These are phyloP conservation scores for Cucumis cinereus DNA, from an alignment of 306 rosid genomes.

Conservation along the genomic window DNA sequence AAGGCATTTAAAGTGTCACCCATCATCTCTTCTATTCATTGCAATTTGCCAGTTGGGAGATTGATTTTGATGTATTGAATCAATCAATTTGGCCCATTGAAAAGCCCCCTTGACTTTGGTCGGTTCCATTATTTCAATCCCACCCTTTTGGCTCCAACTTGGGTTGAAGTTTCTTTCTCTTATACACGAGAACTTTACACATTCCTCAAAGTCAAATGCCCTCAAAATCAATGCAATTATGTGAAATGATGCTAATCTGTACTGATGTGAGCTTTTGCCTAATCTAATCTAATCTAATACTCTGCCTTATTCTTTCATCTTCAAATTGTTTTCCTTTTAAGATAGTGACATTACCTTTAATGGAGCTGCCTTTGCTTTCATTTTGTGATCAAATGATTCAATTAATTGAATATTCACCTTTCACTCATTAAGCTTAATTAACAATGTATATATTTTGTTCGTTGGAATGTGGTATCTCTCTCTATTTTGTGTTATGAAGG, in stretches of 20 bases:
- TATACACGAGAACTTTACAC: neutral
- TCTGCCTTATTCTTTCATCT: neutral
- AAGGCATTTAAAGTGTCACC: conserved; percentile 4
- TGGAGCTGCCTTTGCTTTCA: neutral
- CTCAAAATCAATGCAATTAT: neutral
- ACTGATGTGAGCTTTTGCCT: neutral
- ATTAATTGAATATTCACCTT: neutral
- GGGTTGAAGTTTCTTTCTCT: neutral
- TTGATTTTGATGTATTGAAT: neutral
- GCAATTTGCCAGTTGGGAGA: neutral
- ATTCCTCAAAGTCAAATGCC: conserved; percentile 2
- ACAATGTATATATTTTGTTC: neutral
- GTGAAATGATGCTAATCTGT: neutral
- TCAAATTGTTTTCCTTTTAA: neutral
- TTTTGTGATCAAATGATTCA: neutral
- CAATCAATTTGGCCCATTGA: neutral
- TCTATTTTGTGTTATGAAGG: neutral
- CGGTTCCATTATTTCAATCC: conserved; percentile 2
- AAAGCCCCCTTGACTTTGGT: conserved; percentile 2
- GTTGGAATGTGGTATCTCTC: neutral
- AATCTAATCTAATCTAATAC: neutral
- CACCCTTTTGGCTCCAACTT: neutral
- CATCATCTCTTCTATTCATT: neutral
- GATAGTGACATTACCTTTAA: neutral
- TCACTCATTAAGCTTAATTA: neutral